Conservation (phyloP, 2,329 filamentous ascomycete species). For the Fusarium redolens region DNA sequence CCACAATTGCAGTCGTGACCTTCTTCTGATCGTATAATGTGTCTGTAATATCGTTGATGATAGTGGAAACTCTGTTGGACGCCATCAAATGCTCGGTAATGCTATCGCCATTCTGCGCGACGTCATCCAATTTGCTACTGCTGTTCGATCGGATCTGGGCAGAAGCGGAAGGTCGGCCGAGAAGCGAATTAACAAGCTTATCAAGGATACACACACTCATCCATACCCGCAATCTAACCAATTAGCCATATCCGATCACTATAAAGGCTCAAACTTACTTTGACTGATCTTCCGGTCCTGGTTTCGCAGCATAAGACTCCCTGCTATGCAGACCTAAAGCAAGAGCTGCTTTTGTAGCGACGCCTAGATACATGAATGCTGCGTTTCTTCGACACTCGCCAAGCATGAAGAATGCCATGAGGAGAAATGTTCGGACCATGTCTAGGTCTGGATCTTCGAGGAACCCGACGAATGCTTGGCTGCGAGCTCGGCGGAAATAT, state of each 20-base stretch:
- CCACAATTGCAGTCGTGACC: conserved; percentile 48
- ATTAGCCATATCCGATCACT: neutral
- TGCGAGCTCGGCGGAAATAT: conserved; percentile 59
- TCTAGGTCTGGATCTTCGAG: conserved; percentile 44
- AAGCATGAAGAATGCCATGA: conserved; percentile 81
- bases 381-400: conserved; percentile 70
- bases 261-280: conserved; percentile 21
- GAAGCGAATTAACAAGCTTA: conserved; percentile 52
- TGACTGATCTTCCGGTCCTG: conserved; percentile 24
- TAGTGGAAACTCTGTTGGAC: conserved; percentile 55
- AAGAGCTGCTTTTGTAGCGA: conserved; percentile 67
- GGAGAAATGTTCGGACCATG: conserved; percentile 41
- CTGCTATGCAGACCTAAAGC: conserved; percentile 64
- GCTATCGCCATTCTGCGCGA: conserved; percentile 29
- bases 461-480: conserved; percentile 35
- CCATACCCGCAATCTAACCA: conserved; percentile 49
- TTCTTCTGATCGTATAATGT: conserved; percentile 55
- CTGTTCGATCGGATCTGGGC: conserved; percentile 26
- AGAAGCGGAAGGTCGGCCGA: conserved; percentile 53
- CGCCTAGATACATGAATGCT: conserved; percentile 72
- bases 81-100: conserved; percentile 51
- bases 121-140: conserved; percentile 17
- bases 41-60: conserved; percentile 58
- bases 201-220: conserved; percentile 54
- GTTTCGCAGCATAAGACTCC: conserved; percentile 37